Base-by-base conservation (phyloP, 2,329 filamentous ascomycete species). In the Proliferodiscus dingleyae region DNA sequence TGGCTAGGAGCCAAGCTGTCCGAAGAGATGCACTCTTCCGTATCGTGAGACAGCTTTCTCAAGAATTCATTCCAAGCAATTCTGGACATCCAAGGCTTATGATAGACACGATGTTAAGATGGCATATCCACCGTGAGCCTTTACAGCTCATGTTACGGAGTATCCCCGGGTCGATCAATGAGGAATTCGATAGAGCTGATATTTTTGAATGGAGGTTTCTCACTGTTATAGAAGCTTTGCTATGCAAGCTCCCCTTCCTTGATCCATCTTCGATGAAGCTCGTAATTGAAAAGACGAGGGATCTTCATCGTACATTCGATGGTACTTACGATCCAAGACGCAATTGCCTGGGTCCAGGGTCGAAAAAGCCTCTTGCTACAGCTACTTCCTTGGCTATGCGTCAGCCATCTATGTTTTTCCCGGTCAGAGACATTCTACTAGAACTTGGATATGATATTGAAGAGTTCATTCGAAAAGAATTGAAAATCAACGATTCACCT, bases 201-300 rank as follows among this genome's bases (percentile, higher is more conserved):
- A n/a, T n/a, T n/a, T n/a, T n/a, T 21, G 26, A 13, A 7, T 13
- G 13, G 26, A 13, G 13, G 13, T 13, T 29, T 22, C 16, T 50
- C 45, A n/a, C 46, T 16, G 47, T 47, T 13, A 23, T 43, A 5
- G 7, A 42, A 9, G 24, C 41, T 6, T 16, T 48, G 26, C 7
- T 28, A 13, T 7, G 13, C 7, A 28, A 28, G 13, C 26, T 28
- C 13, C 26, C 26, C 7, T 28, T 28, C 26, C 26, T 3, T 42
- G 50, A 23, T 13, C 38, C 2, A 40, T 42, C 11, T 29, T 53
- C 18, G 50, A 41, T 10, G 26, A 50, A 11, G n/a, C 26, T 53
- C 24, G 40, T 50, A 32, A 24, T 43, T 5, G 13, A 28, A n/a
- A 43, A 40, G 29, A 45, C 47, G 4, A 10, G 21, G 16, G 34